Evolutionary conservation across 2,329 filamentous ascomycete genomes (phyloP).

Genomic region (Neopestalotiopsis clavispora): DNA sequence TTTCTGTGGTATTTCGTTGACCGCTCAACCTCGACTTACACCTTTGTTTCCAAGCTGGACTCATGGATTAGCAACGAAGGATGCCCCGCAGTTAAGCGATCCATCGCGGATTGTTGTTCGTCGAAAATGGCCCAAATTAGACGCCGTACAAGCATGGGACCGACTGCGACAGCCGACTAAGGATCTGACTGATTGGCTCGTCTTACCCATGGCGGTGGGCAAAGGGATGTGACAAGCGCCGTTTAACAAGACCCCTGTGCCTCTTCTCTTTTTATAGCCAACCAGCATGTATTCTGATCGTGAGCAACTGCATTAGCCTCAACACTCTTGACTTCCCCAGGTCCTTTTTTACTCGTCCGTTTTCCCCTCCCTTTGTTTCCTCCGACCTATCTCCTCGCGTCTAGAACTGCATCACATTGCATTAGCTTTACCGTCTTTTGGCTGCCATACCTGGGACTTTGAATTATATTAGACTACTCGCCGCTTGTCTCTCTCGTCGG

Average conservation of each 20-base stretch:
- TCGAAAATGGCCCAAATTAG: constrained; percentile 18
- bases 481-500: constrained; percentile 24
- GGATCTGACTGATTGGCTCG: constrained; percentile 28
- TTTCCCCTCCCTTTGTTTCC: constrained; percentile 22
- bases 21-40: constrained; percentile 4
- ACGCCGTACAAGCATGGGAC: constrained; percentile 21
- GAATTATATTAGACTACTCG: constrained; percentile 35
- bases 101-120: not conserved
- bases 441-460: constrained; percentile 19
- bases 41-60: not conserved
- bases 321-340: constrained; percentile 22
- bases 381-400: constrained; percentile 31
- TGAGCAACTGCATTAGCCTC: constrained; percentile 22
- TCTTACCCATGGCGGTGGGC: constrained; percentile 2
- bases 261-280: constrained; percentile 41
- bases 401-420: constrained; percentile 30
- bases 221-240: constrained; percentile 19
- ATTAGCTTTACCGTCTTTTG: constrained; percentile 33
- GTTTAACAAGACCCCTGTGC: constrained; percentile 4
- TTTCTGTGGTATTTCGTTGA: not conserved
- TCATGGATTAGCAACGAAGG: constrained; percentile 5
- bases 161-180: constrained; percentile 23
- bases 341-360: constrained; percentile 21
- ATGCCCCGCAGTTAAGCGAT: constrained; percentile 5
- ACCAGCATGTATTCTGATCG: constrained; percentile 32